A percentile compares a stretch with the other conserved stretches of the same genome.
phyloP scores from a whole-genome alignment of 208 protist species.

The Acanthamoeba divionensis region DNA sequence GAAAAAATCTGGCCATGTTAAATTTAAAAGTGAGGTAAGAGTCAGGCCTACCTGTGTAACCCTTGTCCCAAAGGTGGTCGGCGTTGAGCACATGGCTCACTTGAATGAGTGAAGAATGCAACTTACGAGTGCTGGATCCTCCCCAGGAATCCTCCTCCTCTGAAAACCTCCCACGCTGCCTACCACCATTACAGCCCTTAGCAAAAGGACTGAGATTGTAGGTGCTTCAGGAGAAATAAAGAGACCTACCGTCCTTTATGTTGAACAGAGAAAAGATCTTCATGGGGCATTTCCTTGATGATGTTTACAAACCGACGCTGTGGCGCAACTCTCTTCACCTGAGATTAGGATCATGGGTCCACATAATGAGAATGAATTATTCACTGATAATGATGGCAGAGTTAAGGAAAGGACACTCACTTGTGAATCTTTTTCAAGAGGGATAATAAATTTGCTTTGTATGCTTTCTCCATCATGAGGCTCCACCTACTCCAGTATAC shows the following conservation, averaged over 20 bases:
- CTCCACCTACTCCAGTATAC: neutral
- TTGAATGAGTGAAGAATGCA: slow-evolving; percentile 49
- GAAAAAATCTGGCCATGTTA: neutral
- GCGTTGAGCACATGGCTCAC: slow-evolving; percentile 32
- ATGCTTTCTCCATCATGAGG: neutral
- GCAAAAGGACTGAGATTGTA: neutral
- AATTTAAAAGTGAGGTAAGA: neutral
- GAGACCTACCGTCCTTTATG: neutral
- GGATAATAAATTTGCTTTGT: neutral
- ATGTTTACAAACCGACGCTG: slow-evolving; percentile 31
- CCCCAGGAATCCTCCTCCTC: slow-evolving; percentile 1
- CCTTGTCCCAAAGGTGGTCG: slow-evolving; percentile 36
- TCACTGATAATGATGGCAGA: neutral
- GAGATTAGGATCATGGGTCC: neutral
- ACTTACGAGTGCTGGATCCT: neutral
- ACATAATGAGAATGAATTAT: neutral
- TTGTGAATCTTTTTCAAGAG: neutral
- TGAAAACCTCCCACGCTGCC: neutral
- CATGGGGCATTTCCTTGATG: neutral
- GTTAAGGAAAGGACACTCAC: neutral
- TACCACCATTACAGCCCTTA: neutral
- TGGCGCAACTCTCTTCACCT: slow-evolving; percentile 32
- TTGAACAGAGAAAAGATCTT: neutral
- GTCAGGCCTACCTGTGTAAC: neutral
- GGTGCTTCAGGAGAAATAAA: neutral